Evolutionary conservation across 768 basidiomycete genomes (phyloP).

Genomic region (Amanita inopinata): DNA sequence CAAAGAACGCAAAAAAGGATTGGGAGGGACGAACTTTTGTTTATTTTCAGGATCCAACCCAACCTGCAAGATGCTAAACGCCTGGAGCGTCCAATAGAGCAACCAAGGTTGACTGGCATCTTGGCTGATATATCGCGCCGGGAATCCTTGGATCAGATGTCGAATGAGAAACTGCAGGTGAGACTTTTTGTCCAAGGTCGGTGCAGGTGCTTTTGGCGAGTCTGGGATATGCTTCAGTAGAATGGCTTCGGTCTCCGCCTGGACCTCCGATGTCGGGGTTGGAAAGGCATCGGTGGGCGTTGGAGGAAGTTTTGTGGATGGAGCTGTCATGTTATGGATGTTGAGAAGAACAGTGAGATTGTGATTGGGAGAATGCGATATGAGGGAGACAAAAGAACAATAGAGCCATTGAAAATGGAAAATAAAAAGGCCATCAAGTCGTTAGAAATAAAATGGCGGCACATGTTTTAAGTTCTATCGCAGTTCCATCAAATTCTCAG

Average conservation of each 20-base stretch:
- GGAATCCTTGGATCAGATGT: conserved; percentile 72
- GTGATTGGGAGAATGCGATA: no score
- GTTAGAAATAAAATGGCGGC: no score
- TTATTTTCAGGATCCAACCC: conserved; percentile 69
- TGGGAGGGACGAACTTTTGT: conserved; percentile 44
- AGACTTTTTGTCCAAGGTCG: conserved; percentile 44
- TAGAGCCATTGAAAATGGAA: no score
- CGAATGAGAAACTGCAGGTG: conserved; percentile 74
- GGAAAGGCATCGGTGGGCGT: conserved; percentile 48
- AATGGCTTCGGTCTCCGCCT: conserved; percentile 57
- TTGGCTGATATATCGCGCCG: conserved; percentile 67
- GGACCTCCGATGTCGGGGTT: conserved; percentile 52
- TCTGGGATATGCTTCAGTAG: conserved; percentile 46
- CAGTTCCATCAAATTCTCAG: no score
- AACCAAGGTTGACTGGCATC: conserved; percentile 97
- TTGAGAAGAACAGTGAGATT: not conserved
- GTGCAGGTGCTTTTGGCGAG: conserved; percentile 10
- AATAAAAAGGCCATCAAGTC: no score
- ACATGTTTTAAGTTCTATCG: no score
- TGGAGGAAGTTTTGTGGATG: conserved; percentile 14
- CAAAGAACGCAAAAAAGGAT: conserved; percentile 5
- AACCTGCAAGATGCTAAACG: conserved; percentile 71
- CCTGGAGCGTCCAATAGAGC: conserved; percentile 86
- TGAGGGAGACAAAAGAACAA: not conserved
- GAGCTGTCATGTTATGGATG: not conserved